Percentiles rank a stretch among this genome's conserved stretches.
These are phyloP conservation scores for Heliamphora exappendiculata DNA, from an alignment of 148 eudicot genomes.

Conservation along the genomic window DNA sequence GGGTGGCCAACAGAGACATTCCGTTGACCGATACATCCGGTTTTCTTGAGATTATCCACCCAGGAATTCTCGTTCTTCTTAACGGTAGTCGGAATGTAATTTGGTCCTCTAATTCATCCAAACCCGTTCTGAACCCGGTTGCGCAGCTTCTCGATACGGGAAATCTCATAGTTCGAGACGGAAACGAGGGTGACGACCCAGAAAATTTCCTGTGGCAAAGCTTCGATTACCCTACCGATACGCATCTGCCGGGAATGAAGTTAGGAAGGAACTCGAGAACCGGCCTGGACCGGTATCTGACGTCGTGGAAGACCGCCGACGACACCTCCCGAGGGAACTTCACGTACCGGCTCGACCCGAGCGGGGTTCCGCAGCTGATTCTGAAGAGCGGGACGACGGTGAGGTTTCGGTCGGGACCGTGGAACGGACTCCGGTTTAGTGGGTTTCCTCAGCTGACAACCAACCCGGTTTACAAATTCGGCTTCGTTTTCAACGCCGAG, in stretches of 20 bases:
- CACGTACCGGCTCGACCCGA: too few species aligned
- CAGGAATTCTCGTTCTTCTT: neutral
- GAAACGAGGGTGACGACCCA: neutral
- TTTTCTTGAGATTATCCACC: neutral
- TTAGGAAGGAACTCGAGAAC: slow-evolving; percentile 16
- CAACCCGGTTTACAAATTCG: neutral
- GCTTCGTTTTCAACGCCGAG: neutral
- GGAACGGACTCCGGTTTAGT: slow-evolving; percentile 15
- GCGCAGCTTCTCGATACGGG: slow-evolving; percentile 24
- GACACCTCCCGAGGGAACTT: too few species aligned
- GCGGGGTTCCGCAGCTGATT: too few species aligned
- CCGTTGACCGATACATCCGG: neutral
- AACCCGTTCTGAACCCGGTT: neutral
- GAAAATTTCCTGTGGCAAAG: slow-evolving; percentile 26
- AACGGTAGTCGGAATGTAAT: neutral
- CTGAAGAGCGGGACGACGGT: too few species aligned
- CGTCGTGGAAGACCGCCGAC: too few species aligned
- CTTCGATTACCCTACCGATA: slow-evolving; percentile 24
- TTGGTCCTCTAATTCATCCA: slow-evolving; percentile 4
- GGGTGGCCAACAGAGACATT: neutral
- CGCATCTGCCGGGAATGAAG: slow-evolving; percentile 24
- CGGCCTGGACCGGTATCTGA: slow-evolving; percentile 2
- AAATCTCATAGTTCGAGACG: slow-evolving; percentile 20
- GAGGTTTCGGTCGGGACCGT: neutral
- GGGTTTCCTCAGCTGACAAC: neutral